Evolutionary conservation across 106 monocot genomes (phyloP).

Genomic region (Hemerocallis citrina): DNA sequence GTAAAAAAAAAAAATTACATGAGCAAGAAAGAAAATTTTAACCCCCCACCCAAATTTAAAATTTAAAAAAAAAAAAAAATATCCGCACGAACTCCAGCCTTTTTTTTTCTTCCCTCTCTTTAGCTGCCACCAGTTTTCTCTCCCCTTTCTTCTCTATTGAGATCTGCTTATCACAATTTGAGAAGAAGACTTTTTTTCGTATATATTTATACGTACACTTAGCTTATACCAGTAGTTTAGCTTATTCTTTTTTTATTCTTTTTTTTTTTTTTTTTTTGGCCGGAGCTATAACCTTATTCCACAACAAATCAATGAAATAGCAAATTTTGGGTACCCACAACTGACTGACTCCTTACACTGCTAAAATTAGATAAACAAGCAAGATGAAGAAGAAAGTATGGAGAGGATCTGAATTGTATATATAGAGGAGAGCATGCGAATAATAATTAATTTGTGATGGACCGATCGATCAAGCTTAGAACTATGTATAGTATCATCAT

Average conservation of each 20-base stretch:
- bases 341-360: background rate
- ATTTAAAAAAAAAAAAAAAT: background rate
- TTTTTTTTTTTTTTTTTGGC: background rate
- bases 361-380: background rate
- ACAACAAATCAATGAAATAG: conserved; percentile 29
- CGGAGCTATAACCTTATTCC: conserved; percentile 20
- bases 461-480: too few species aligned
- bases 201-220: too few species aligned
- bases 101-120: background rate
- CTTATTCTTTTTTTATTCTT: background rate
- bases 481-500: conserved; percentile 6
- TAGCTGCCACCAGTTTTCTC: too few species aligned
- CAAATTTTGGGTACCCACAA: background rate
- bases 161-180: too few species aligned
- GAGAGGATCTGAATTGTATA: too few species aligned
- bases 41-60: too few species aligned
- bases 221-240: background rate
- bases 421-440: too few species aligned
- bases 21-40: too few species aligned
- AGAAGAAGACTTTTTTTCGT: too few species aligned
- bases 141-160: too few species aligned
- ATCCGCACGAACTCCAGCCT: background rate
- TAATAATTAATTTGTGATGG: too few species aligned
- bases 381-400: conserved; percentile 1
- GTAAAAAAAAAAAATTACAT: background rate